Percentiles rank a stretch among this genome's conserved stretches.
Conservation (phyloP, 2,329 filamentous ascomycete genomes). For the Colletotrichum paranaense region DNA sequence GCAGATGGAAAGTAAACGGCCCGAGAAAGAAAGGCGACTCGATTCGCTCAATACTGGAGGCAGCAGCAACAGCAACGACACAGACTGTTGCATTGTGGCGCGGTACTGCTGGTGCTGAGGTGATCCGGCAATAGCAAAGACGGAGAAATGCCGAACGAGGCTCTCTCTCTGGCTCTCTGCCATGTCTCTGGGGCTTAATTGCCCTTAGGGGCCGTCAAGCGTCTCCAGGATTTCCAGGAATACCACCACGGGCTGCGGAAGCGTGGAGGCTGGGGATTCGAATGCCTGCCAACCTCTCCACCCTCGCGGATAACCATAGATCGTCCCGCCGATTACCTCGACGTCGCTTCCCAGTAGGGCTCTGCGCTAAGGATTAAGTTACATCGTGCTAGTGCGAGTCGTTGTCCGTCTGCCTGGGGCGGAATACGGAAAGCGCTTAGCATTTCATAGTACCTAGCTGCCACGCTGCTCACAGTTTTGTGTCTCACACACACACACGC, state of each 20-base stretch:
- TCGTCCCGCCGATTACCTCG: conserved; percentile 20
- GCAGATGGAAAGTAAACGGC: neutral
- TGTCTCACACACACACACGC: neutral
- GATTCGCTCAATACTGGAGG: neutral
- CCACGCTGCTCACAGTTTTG: neutral
- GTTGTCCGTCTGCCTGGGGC: neutral
- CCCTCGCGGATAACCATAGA: conserved; percentile 17
- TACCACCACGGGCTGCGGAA: neutral
- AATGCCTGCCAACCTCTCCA: conserved; percentile 17
- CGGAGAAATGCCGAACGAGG: conserved; percentile 20
- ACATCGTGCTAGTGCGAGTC: neutral
- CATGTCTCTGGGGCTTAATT: conserved; percentile 11
- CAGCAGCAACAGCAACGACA: conserved; percentile 21
- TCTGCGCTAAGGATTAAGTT: neutral
- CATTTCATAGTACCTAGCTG: neutral
- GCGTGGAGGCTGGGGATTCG: conserved; percentile 4
- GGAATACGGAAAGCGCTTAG: neutral
- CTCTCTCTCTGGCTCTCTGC: neutral
- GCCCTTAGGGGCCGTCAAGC: neutral
- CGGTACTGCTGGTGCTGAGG: conserved; percentile 24
- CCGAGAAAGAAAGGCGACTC: neutral
- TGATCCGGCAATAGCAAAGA: conserved; percentile 21
- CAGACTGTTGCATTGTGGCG: conserved; percentile 26
- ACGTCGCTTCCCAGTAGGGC: neutral
- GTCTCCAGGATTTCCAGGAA: neutral